phyloP scores from a whole-genome alignment of 1,284 basidiomycete genomes.

The Volvariella surrecta region DNA sequence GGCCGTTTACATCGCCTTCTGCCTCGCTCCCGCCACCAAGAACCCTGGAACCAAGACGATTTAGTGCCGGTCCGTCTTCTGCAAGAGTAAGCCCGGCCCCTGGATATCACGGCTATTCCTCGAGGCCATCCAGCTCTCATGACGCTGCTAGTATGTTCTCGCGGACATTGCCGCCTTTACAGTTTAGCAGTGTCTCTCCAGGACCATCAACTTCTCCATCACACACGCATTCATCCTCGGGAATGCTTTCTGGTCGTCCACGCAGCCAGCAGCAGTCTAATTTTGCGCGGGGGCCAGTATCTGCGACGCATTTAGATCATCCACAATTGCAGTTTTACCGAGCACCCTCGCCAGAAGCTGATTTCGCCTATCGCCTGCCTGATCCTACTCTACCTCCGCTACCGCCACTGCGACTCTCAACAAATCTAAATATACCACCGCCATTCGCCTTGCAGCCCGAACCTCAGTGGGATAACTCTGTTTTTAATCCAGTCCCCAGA shows the following conservation, averaged over 20 bases:
- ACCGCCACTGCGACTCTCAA: no score
- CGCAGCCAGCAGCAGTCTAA: slow-evolving; percentile 20
- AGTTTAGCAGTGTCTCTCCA: no score
- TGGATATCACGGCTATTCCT: background rate
- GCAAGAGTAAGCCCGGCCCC: background rate
- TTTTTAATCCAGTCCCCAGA: slow-evolving; percentile 26
- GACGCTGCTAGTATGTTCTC: no score
- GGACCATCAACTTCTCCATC: background rate
- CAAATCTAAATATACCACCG: slow-evolving; percentile 31
- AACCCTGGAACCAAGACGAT: slow-evolving; percentile 4
- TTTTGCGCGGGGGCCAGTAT: slow-evolving; percentile 34
- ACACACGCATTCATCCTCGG: slow-evolving; percentile 10
- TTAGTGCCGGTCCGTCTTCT: background rate
- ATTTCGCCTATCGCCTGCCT: slow-evolving; percentile 37
- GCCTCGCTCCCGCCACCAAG: no score
- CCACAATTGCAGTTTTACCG: slow-evolving; percentile 7
- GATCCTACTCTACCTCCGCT: slow-evolving; percentile 19
- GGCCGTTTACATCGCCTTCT: slow-evolving; percentile 9
- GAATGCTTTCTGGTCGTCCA: slow-evolving; percentile 16
- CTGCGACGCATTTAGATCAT: slow-evolving; percentile 22
- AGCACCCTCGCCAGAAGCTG: slow-evolving; percentile 23
- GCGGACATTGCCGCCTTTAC: no score
- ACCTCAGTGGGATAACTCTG: slow-evolving; percentile 48
- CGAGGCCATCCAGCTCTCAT: background rate
- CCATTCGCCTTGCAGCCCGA: slow-evolving; percentile 58